Percentiles rank a stretch among this genome's conserved stretches.
These are phyloP conservation scores for Colletotrichum tamarilloi DNA, from an alignment of 2,329 filamentous ascomycete genomes.

Conservation along the genomic window DNA sequence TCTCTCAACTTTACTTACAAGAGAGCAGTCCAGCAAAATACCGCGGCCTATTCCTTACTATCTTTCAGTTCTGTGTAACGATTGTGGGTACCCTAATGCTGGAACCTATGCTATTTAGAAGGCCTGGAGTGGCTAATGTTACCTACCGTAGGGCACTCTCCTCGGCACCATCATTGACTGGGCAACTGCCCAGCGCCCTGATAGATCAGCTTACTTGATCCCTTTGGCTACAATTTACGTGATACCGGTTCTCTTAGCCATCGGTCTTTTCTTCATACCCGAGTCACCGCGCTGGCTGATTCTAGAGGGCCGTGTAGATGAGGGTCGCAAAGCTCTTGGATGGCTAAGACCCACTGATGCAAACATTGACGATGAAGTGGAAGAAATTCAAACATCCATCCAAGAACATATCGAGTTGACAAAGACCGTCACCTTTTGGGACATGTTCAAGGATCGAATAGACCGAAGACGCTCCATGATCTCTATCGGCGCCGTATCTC, in stretches of 20 bases:
- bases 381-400: not conserved
- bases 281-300: not conserved
- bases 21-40: constrained; percentile 59
- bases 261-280: not conserved
- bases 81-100: not conserved
- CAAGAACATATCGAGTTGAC: not conserved
- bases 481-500: not conserved
- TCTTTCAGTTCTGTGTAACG: constrained; percentile 52
- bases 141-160: not conserved
- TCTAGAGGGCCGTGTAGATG: not conserved
- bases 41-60: constrained; percentile 58
- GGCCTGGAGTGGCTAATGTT: not conserved
- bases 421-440: not conserved
- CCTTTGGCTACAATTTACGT: not conserved
- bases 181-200: not conserved
- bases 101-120: not conserved
- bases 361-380: not conserved
- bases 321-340: not conserved
- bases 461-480: not conserved
- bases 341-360: not conserved
- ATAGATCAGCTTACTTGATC: not conserved
- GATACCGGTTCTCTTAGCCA: not conserved
- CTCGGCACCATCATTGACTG: not conserved
- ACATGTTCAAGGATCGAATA: not conserved
- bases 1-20: constrained; percentile 61